phyloP scores from a whole-genome alignment of 1,284 basidiomycete genomes.

The Heterobasidion parviporum region DNA sequence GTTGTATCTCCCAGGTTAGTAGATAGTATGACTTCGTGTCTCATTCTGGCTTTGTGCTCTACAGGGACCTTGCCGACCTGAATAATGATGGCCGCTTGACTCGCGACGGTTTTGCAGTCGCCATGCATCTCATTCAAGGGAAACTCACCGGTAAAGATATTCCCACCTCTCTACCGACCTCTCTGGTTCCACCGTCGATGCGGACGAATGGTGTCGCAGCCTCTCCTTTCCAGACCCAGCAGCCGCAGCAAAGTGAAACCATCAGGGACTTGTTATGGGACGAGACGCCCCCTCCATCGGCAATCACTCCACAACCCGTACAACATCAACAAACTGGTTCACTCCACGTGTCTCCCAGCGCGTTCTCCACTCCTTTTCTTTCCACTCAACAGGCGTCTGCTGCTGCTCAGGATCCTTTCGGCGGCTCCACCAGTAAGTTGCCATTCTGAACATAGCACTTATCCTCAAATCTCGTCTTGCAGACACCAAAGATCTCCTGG shows the following conservation, averaged over 20 bases:
- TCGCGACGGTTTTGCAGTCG: conserved; percentile 93
- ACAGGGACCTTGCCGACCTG: conserved; percentile 91
- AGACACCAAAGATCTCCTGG: conserved; percentile 43
- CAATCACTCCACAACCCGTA: conserved; percentile 22
- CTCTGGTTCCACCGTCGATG: conserved; percentile 78
- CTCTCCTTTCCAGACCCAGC: conserved; percentile 10
- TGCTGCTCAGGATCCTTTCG: conserved; percentile 6
- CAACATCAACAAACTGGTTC: conserved; percentile 13
- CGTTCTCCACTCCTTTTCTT: neutral
- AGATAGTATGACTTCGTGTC: neutral
- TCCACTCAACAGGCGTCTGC: neutral
- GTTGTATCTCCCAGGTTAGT: neutral
- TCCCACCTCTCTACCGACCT: conserved; percentile 63
- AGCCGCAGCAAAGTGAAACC: conserved; percentile 25
- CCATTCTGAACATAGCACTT: too few species aligned
- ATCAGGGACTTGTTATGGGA: conserved; percentile 49
- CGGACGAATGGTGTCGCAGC: conserved; percentile 29
- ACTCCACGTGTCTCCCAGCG: neutral
- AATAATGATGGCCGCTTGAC: conserved; percentile 84
- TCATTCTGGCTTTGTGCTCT: conserved; percentile 3
- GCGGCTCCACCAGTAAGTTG: conserved; percentile 1
- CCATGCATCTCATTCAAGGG: conserved; percentile 90
- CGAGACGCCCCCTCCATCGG: conserved; percentile 51
- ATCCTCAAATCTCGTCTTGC: neutral
- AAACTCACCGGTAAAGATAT: conserved; percentile 82